These are phyloP conservation scores for Ascochyta rabiei DNA, from an alignment of 2,329 filamentous ascomycete species.

Conservation along the genomic window DNA sequence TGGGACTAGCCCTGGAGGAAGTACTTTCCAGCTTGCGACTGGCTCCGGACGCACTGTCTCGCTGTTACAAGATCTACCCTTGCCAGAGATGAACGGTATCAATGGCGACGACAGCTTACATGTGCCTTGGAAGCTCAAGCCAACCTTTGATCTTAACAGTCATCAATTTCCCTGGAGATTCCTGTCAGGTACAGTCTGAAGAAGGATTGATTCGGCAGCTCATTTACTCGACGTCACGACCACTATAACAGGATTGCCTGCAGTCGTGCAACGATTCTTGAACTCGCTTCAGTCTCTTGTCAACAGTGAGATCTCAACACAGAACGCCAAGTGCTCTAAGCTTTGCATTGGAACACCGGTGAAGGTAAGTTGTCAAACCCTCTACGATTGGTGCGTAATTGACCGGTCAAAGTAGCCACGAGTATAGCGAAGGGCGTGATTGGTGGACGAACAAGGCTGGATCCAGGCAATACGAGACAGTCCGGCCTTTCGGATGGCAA, in stretches of 20 bases:
- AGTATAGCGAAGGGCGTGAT: neutral
- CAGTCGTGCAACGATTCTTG: neutral
- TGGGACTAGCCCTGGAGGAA: conserved; percentile 38
- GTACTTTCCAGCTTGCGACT: conserved; percentile 44
- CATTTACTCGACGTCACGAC: neutral
- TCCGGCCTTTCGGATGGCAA: conserved; percentile 1
- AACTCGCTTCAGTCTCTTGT: neutral
- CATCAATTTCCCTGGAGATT: conserved; percentile 45
- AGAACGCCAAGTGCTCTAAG: neutral
- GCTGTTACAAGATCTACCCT: conserved; percentile 40
- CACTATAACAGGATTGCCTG: neutral
- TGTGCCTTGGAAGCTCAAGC: conserved; percentile 37
- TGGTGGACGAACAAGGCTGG: conserved; percentile 3
- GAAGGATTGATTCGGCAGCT: neutral
- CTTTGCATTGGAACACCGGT: neutral
- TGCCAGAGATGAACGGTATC: conserved; percentile 34
- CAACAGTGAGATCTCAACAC: neutral
- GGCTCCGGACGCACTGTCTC: conserved; percentile 43
- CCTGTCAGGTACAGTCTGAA: conserved; percentile 40
- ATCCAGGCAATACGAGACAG: conserved; percentile 8
- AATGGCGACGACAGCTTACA: conserved; percentile 36
- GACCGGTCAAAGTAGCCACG: neutral
- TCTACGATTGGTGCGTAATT: neutral
- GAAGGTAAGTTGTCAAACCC: neutral
- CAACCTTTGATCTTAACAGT: conserved; percentile 38